Evolutionary conservation across 2,329 filamentous ascomycete genomes (phyloP).

Genomic region (Sporothrix variecibatus): DNA sequence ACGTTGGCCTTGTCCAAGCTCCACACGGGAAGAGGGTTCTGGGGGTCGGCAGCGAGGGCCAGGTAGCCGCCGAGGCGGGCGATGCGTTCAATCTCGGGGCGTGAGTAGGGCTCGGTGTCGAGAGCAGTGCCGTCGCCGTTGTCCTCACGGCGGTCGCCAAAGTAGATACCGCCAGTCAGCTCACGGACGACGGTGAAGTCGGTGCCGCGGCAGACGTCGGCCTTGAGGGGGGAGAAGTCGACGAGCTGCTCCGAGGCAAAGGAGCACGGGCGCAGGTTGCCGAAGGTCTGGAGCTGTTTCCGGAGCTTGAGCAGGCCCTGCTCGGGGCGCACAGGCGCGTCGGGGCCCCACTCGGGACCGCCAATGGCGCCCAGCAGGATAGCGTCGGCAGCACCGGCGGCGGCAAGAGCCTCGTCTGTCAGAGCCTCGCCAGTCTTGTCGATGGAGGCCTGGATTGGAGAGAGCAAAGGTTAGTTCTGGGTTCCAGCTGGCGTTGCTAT

Average conservation of each 20-base stretch:
- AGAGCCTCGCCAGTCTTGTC: constrained; percentile 76
- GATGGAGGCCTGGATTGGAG: constrained; percentile 71
- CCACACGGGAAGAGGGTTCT: constrained; percentile 70
- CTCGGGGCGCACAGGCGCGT: constrained; percentile 77
- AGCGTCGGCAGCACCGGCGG: constrained; percentile 83
- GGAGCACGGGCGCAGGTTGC: constrained; percentile 93
- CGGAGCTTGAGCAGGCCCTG: constrained; percentile 88
- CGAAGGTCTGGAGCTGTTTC: constrained; percentile 91
- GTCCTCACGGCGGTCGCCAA: constrained; percentile 82
- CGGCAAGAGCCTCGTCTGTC: constrained; percentile 78
- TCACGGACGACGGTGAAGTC: constrained; percentile 94
- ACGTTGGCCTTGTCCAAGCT: constrained; percentile 97
- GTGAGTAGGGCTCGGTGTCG: constrained; percentile 86
- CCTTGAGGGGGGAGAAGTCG: constrained; percentile 82
- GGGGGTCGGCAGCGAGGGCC: constrained; percentile 71
- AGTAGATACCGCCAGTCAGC: constrained; percentile 91
- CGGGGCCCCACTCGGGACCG: constrained; percentile 95
- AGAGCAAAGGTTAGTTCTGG: background rate
- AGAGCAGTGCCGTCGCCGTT: constrained; percentile 72
- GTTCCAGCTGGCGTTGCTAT: background rate
- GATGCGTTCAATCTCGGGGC: constrained; percentile 83
- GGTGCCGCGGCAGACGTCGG: constrained; percentile 78
- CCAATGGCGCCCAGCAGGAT: constrained; percentile 92
- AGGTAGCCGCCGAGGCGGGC: constrained; percentile 79
- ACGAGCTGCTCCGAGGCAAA: constrained; percentile 88